Conservation (phyloP, 176 grass and related monocot genomes). For the Oryza nivara region DNA sequence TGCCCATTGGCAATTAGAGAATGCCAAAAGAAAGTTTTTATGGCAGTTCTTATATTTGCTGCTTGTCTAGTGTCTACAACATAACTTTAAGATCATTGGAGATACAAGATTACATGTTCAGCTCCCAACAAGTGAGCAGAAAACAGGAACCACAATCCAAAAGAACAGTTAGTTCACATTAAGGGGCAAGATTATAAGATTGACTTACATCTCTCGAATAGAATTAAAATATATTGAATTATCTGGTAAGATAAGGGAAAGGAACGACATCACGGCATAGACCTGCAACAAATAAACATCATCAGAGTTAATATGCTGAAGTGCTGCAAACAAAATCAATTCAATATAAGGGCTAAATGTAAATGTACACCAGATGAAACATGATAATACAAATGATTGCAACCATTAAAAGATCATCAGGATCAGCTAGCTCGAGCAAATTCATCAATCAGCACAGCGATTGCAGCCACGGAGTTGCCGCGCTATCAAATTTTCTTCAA, state of each 20-base stretch:
- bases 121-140: neutral
- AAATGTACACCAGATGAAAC: neutral
- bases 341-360: neutral
- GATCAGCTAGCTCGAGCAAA: neutral
- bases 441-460: neutral
- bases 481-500: neutral
- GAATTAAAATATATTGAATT: slow-evolving; percentile 92
- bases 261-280: slow-evolving; percentile 96
- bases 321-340: neutral
- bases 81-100: neutral
- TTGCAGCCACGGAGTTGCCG: neutral
- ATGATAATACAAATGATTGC: neutral
- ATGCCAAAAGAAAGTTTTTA: neutral
- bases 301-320: neutral
- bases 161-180: neutral
- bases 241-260: slow-evolving; percentile 69
- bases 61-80: neutral
- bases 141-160: slow-evolving; percentile 22
- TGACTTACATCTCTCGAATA: slow-evolving; percentile 92
- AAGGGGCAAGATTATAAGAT: neutral
- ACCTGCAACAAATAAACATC: slow-evolving; percentile 52
- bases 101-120: slow-evolving; percentile 18
- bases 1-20: neutral
- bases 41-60: neutral
- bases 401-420: neutral